Conservation (phyloP, 805 yeast species). For the Candida glaebosa region DNA sequence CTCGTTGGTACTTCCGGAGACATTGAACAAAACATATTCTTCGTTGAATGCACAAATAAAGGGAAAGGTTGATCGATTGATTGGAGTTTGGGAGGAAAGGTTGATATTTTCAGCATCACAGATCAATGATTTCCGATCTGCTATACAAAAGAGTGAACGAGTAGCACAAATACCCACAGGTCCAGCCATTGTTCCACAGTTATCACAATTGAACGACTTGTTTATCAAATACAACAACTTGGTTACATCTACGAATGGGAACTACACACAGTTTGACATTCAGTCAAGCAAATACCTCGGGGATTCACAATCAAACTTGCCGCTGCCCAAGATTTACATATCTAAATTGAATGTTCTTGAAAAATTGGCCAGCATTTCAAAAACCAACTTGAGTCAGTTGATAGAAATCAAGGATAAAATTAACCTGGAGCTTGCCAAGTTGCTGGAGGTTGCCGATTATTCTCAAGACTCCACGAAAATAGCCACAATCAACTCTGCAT, state of each 20-base stretch:
- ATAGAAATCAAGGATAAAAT: constrained; percentile 25
- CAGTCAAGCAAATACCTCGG: constrained; percentile 38
- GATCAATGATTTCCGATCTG: constrained; percentile 14
- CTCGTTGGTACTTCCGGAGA: constrained; percentile 43
- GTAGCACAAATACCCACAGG: constrained; percentile 18
- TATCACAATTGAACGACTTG: constrained; percentile 21
- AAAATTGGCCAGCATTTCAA: constrained; percentile 31
- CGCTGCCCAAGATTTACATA: constrained; percentile 35
- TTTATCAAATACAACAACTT: constrained; percentile 25
- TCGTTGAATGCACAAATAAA: constrained; percentile 33
- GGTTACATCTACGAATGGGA: constrained; percentile 25
- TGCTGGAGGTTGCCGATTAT: constrained; percentile 1
- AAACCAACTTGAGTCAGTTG: constrained; percentile 28
- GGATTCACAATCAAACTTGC: constrained; percentile 35
- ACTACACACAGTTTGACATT: constrained; percentile 35
- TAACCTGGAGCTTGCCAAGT: constrained; percentile 19
- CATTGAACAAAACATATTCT: constrained; percentile 30
- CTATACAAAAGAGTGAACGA: constrained; percentile 14
- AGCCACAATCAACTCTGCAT: constrained; percentile 25
- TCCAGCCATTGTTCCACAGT: neutral
- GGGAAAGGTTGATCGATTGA: constrained; percentile 47
- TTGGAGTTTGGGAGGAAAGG: constrained; percentile 59
- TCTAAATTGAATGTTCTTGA: constrained; percentile 38
- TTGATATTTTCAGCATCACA: constrained; percentile 35
- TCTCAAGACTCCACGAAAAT: constrained; percentile 16